Evolutionary conservation across 2,329 filamentous ascomycete genomes (phyloP), one percentile per base, ranked within the genome.

Genomic region (Penicillium sp.): DNA sequence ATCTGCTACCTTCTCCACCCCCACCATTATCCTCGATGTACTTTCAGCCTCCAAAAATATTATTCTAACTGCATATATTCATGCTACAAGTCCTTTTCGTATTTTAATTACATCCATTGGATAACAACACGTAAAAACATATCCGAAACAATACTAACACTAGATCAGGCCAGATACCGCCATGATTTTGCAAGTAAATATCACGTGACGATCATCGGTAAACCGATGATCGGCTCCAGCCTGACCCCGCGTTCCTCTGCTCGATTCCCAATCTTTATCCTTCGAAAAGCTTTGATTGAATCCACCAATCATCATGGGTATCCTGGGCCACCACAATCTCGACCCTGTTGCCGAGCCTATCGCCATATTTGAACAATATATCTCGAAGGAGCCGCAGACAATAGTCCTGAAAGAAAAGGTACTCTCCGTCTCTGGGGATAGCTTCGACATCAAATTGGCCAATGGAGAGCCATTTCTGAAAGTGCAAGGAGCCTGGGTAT

Each of bases 331-430:
- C 25, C 57, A 60, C 41, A 37, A 56, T 47, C 63, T 67, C 46
- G 51, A 43, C 10, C 63, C 63, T 19, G 53, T 67, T 7, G 47
- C 27, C 15, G 57, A 66, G 51, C 63, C 58, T 25, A 62, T 67
- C 47, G 64, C 62, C 4, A 19, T 67, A 21, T 66, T 66, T 31
- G 56, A 61, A 3, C 62, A 66, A 59, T 67, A 57, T 42, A 48
- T 66, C 15, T 13, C 60, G 3, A 41, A 25, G 13, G 54, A 63
- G 29, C 55, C 62, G n/a, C 60, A 64, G 37, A 84, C 81, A 2
- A 73, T 89, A 7, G 69, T 84, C 2, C 75, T 89, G 49, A 84
- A 81, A 64, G 86, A 89, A 67, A 86, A 85, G 64, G 77, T 87
- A 19, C 70, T 86, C 57, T 87, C 86, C 3, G 73, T 88, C 9